phyloP scores from a whole-genome alignment of 139 green algal species.

The Coelastrella sp. region DNA sequence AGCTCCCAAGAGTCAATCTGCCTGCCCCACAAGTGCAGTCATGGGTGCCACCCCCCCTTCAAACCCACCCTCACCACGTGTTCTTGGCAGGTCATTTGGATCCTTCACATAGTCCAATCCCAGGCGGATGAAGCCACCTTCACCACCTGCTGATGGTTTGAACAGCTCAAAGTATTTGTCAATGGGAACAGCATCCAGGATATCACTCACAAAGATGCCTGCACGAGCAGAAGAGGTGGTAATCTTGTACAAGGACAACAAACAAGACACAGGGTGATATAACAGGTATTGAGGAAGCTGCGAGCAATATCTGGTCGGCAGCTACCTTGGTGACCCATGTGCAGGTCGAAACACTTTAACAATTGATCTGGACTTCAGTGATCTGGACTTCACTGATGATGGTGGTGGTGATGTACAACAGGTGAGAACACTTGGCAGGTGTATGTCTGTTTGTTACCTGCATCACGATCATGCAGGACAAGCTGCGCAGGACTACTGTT shows the following conservation, averaged over 20 bases:
- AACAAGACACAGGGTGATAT: no score
- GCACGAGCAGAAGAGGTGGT: neutral
- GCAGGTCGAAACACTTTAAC: no score
- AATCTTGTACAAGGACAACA: no score
- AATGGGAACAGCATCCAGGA: conserved; percentile 91
- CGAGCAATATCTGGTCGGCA: no score
- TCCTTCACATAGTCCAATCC: conserved; percentile 75
- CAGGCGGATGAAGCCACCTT: conserved; percentile 89
- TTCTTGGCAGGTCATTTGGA: conserved; percentile 39
- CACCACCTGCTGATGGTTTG: conserved; percentile 81
- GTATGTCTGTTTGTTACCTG: no score
- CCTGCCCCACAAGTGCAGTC: neutral
- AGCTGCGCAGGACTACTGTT: no score
- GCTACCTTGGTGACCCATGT: no score
- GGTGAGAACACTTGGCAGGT: no score
- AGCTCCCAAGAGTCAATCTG: neutral
- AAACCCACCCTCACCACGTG: conserved; percentile 2
- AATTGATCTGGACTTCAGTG: no score
- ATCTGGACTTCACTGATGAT: no score
- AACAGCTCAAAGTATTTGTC: conserved; percentile 98
- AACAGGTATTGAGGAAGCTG: neutral
- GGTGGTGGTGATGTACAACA: no score
- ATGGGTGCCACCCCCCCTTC: neutral
- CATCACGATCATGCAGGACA: no score
- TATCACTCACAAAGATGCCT: conserved; percentile 93